These are phyloP conservation scores for Heliocybe sulcata DNA, from an alignment of 1,284 basidiomycete genomes.

Conservation along the genomic window DNA sequence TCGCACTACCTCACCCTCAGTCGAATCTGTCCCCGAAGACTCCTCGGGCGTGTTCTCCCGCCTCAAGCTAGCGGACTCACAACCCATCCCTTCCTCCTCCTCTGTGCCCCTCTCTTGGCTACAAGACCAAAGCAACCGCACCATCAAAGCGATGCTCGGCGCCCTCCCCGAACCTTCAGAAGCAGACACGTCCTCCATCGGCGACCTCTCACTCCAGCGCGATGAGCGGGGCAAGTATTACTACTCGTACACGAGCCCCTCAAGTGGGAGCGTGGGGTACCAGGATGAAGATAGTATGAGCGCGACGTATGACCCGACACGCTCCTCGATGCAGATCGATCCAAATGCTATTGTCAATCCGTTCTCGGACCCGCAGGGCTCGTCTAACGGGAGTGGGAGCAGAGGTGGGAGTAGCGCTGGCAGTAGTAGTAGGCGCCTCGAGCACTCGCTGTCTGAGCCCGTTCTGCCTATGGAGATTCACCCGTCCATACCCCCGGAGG, in stretches of 20 bases:
- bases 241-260: conserved; percentile 53
- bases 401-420: neutral
- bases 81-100: conserved; percentile 35
- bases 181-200: conserved; percentile 42
- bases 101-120: conserved; percentile 63
- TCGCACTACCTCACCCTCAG: neutral
- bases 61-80: conserved; percentile 42
- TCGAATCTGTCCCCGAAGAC: conserved; percentile 15
- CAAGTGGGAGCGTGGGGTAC: conserved; percentile 24
- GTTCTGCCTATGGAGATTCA: conserved; percentile 12
- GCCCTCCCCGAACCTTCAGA: conserved; percentile 51
- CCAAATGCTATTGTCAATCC: neutral
- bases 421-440: no score
- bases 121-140: conserved; percentile 68
- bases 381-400: neutral
- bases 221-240: conserved; percentile 67
- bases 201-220: conserved; percentile 58
- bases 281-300: conserved; percentile 34
- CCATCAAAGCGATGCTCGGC: conserved; percentile 54
- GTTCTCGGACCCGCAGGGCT: neutral
- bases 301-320: conserved; percentile 22
- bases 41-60: conserved; percentile 49
- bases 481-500: conserved; percentile 41
- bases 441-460: neutral
- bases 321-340: conserved; percentile 10